Conservation (phyloP, 2,329 filamentous ascomycete species). For the Fusarium ambrosium region DNA sequence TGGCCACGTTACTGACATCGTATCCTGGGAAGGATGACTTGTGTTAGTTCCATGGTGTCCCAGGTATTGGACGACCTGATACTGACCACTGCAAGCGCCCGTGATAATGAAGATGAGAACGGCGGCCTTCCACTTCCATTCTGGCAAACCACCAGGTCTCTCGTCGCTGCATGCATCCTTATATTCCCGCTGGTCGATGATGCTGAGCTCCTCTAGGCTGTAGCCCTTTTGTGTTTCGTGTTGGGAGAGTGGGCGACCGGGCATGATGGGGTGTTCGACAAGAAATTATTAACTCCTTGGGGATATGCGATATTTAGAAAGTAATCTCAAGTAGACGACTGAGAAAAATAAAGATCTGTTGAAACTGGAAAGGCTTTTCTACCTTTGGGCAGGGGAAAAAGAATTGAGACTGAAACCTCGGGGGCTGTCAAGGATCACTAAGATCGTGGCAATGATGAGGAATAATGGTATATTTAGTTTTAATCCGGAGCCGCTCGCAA, state of each 20-base stretch:
- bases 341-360: not conserved
- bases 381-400: not conserved
- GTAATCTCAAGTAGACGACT: not conserved
- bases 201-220: not conserved
- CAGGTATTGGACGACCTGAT: not conserved
- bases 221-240: not conserved
- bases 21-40: conserved; percentile 49
- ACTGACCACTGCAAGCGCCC: not conserved
- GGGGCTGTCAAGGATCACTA: not conserved
- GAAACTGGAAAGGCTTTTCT: not conserved
- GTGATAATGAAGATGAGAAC: not conserved
- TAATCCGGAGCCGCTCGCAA: not conserved
- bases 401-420: not conserved
- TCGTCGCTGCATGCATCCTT: not conserved
- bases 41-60: not conserved
- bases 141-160: not conserved
- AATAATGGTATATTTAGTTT: not conserved
- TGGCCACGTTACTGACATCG: conserved; percentile 62
- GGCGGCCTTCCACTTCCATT: not conserved
- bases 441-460: not conserved
- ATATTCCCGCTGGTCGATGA: not conserved
- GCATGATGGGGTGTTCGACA: not conserved
- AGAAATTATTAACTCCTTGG: not conserved
- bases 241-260: not conserved
- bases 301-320: not conserved